A percentile compares a stretch with the other conserved stretches of the same genome.
Conservation (phyloP, 1,284 basidiomycete species). For the Cystobasidium sp. region DNA sequence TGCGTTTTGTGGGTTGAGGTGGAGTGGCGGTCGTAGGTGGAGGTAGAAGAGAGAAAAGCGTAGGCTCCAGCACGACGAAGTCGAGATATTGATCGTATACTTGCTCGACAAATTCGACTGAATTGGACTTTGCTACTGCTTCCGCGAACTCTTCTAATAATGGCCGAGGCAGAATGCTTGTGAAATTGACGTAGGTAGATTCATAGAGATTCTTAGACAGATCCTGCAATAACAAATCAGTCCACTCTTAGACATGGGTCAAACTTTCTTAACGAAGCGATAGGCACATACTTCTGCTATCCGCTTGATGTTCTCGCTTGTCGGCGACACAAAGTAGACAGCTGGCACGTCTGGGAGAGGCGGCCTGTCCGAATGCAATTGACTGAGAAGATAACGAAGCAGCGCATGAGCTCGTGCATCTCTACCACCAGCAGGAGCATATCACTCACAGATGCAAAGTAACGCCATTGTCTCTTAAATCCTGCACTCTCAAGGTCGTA, state of each 20-base stretch:
- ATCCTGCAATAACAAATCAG: conserved; percentile 56
- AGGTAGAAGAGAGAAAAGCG: conserved; percentile 88
- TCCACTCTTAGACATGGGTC: background rate
- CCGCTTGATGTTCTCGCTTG: conserved; percentile 79
- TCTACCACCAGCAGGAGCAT: background rate
- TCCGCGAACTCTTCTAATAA: conserved; percentile 93
- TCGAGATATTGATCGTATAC: conserved; percentile 96
- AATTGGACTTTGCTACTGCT: conserved; percentile 80
- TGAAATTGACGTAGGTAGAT: conserved; percentile 92
- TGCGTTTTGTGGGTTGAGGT: conserved; percentile 37
- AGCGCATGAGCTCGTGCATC: conserved; percentile 3
- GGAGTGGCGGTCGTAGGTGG: conserved; percentile 45
- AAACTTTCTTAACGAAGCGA: background rate
- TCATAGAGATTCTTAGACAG: conserved; percentile 87
- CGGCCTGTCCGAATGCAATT: conserved; percentile 86
- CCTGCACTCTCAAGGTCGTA: conserved; percentile 92
- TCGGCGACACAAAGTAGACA: conserved; percentile 94
- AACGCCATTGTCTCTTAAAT: conserved; percentile 92
- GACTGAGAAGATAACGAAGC: conserved; percentile 62
- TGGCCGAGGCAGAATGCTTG: conserved; percentile 82
- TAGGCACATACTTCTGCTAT: conserved; percentile 73
- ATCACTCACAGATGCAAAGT: conserved; percentile 88
- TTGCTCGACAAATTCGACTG: conserved; percentile 81
- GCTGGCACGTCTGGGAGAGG: conserved; percentile 93
- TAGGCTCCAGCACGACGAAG: conserved; percentile 91